Evolutionary conservation across 2,329 filamentous ascomycete species (phyloP), one percentile per base, ranked within the genome.

Genomic region (Seiridium unicorne): DNA sequence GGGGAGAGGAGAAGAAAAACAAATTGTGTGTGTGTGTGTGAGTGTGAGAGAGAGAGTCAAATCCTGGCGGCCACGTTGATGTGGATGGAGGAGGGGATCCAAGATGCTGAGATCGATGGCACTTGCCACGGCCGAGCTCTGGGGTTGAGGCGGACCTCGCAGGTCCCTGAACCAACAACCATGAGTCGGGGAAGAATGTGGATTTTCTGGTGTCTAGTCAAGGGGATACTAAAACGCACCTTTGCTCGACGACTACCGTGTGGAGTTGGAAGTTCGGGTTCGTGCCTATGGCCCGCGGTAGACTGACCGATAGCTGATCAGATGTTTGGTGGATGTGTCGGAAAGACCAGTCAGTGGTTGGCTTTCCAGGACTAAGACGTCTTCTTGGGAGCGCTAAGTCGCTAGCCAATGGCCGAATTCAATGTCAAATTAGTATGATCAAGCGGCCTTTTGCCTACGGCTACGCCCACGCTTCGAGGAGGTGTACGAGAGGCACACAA

Each of bases 281-380:
- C 55, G 44, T 32, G 55, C 40, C 40, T 46, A 32, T 58, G 32
- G 44, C 32, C 55, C 55, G 31, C 46, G 36, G 44, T 58, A 44
- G 46, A 58, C 44, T 58, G 55, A 34, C 55, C 55, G 55, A 57
- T 48, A 36, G 46, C 35, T 58, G 44, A 44, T 58, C 55, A 36
- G 55, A 58, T 42, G 46, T 35, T 48, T n/a, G 44, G 55, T 26
- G 55, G 55, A 18, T n/a, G 35, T 32, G 46, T 57, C 40, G 32
- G 44, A 36, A 34, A 57, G 55, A 10, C 40, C 53, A 44, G 18
- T 55, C 36, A 55, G 53, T 55, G 36, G 53, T 26, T 48, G 36
- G 55, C n/a, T 32, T 57, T 31, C 40, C 44, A 55, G 31, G n/a
- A 58, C 42, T 57, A 35, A 47, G 44, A 57, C 44, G 42, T 36